Evolutionary conservation across 2,329 filamentous ascomycete genomes (phyloP).

Genomic region (Exophiala spinifera): DNA sequence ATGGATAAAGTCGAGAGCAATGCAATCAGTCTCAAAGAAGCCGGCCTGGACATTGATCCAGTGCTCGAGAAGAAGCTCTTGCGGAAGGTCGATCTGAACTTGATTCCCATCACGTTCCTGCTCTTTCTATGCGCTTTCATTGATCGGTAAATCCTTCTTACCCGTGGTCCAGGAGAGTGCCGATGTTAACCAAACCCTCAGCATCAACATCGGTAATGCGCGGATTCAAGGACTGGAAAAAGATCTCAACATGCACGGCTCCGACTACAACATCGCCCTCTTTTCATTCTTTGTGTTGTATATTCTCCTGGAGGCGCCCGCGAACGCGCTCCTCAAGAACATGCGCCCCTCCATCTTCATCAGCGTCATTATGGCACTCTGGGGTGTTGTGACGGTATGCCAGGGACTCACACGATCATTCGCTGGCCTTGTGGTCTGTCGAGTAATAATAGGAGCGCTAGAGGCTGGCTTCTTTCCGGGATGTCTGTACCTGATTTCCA

Average conservation of each 20-base stretch:
- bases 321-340: conserved; percentile 43
- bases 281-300: conserved; percentile 28
- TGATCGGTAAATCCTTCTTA: conserved; percentile 13
- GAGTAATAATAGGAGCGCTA: conserved; percentile 34
- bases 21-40: conserved; percentile 18
- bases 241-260: conserved; percentile 43
- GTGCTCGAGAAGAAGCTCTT: conserved; percentile 46
- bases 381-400: conserved; percentile 42
- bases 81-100: conserved; percentile 47
- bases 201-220: conserved; percentile 50
- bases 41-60: conserved; percentile 30
- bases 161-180: too few relatives aligned
- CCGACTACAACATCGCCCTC: conserved; percentile 37
- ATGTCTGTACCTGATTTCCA: conserved; percentile 28
- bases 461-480: conserved; percentile 41
- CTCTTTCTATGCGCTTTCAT: conserved; percentile 47
- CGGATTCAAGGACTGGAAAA: conserved; percentile 44
- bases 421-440: conserved; percentile 32
- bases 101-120: conserved; percentile 48
- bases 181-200: conserved; percentile 10
- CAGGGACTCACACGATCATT: conserved; percentile 34
- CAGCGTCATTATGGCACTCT: conserved; percentile 22
- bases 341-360: conserved; percentile 27
- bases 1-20: conserved; percentile 10
- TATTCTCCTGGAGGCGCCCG: conserved; percentile 39